A percentile compares a stretch with the other conserved stretches of the same genome.
Evolutionary conservation across 2,329 filamentous ascomycete species (phyloP).

Genomic region (Aspergillus neoniger): DNA sequence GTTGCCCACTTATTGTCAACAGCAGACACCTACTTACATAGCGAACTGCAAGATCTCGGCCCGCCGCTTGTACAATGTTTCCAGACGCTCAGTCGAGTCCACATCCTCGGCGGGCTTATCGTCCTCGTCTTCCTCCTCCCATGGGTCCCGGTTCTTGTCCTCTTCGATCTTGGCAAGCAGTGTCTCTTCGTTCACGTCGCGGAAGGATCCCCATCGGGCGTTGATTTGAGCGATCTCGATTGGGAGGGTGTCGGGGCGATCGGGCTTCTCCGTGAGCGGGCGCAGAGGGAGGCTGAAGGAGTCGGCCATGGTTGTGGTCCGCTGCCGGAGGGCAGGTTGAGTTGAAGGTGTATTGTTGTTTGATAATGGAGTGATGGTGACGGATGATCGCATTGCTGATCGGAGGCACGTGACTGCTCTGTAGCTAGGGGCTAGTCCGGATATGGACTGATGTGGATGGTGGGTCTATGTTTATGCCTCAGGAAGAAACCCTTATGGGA

Average conservation of each 20-base stretch:
- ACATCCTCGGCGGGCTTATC: constrained; percentile 32
- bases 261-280: constrained; percentile 50
- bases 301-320: constrained; percentile 35
- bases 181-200: constrained; percentile 72
- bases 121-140: constrained; percentile 49
- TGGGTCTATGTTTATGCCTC: no score
- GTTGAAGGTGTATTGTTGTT: neutral
- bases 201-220: constrained; percentile 76
- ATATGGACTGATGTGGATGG: no score
- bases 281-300: constrained; percentile 61
- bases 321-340: neutral
- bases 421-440: no score
- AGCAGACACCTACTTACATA: constrained; percentile 32
- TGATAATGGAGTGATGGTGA: neutral
- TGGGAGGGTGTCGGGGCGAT: constrained; percentile 63
- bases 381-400: neutral
- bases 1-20: neutral
- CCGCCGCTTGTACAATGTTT: constrained; percentile 47
- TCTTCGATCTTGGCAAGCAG: constrained; percentile 68
- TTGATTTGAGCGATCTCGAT: constrained; percentile 80
- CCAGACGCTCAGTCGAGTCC: constrained; percentile 41
- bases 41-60: constrained; percentile 49
- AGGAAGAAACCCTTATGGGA: no score
- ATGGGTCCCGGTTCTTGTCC: constrained; percentile 51
- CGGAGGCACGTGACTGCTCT: no score